Percentiles rank a stretch among this genome's conserved stretches.
phyloP scores from a whole-genome alignment of 2,329 filamentous ascomycete species.

The Epichloe scottii region DNA sequence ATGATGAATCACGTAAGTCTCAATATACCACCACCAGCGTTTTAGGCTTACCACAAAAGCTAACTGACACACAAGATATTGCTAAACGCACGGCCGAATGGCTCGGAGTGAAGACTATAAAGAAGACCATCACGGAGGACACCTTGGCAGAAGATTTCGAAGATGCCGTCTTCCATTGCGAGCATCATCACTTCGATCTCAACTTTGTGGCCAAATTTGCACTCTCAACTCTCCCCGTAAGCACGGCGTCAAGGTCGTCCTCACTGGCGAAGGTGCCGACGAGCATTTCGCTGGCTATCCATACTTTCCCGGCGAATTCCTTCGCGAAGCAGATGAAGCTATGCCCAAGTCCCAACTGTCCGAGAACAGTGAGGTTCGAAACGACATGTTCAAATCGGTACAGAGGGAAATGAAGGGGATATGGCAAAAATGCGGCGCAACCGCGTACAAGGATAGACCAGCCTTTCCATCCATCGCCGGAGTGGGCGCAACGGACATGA shows the following conservation, averaged over 20 bases:
- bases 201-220: conserved; percentile 39
- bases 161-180: conserved; percentile 18
- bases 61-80: conserved; percentile 11
- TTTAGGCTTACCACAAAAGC: not conserved
- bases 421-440: not conserved
- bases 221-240: conserved; percentile 31
- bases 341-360: conserved; percentile 15
- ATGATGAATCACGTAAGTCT: not conserved
- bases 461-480: not conserved
- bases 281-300: conserved; percentile 43
- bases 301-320: conserved; percentile 30
- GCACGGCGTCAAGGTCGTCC: conserved; percentile 38
- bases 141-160: conserved; percentile 18
- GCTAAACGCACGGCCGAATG: conserved; percentile 21
- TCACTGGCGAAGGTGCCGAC: conserved; percentile 40
- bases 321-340: conserved; percentile 34
- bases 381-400: not conserved
- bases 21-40: too few relatives aligned
- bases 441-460: not conserved
- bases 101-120: conserved; percentile 18
- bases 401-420: not conserved
- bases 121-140: conserved; percentile 16
- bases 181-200: conserved; percentile 29
- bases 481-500: not conserved
- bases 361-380: not conserved